Evolutionary conservation across 2,329 filamentous ascomycete species (phyloP).

Genomic region (Cercospora berteroae): DNA sequence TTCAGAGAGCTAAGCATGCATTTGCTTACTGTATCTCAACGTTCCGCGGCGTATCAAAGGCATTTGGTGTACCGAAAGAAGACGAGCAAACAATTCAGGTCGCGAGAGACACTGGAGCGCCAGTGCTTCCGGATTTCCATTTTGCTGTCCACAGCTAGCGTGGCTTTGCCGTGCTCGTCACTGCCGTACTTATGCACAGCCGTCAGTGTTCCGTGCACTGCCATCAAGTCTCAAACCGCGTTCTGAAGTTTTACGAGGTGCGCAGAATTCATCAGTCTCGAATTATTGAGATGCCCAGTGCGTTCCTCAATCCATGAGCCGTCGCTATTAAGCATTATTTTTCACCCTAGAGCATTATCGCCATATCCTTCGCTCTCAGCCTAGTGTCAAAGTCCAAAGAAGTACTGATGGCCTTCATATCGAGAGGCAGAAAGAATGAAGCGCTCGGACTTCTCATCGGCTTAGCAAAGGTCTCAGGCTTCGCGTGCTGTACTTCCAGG

Average conservation of each 20-base stretch:
- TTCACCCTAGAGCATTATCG: not conserved
- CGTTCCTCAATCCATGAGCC: not conserved
- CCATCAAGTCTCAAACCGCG: not conserved
- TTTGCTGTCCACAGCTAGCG: too few relatives aligned
- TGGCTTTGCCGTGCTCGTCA: not conserved
- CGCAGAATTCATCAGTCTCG: not conserved
- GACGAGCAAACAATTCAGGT: too few relatives aligned
- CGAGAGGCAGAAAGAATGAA: slow-evolving; percentile 12
- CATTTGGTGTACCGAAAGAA: too few relatives aligned
- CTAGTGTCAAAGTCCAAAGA: slow-evolving; percentile 4
- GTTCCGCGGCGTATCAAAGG: too few relatives aligned
- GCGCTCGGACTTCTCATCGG: slow-evolving; percentile 3
- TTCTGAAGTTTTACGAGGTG: not conserved
- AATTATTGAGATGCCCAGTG: not conserved
- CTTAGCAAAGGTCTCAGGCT: not conserved
- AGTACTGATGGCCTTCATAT: not conserved
- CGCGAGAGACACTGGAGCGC: too few relatives aligned
- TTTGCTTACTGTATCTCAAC: too few relatives aligned
- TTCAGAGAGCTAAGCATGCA: too few relatives aligned
- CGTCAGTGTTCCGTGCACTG: not conserved
- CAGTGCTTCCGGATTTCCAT: too few relatives aligned
- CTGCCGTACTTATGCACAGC: not conserved
- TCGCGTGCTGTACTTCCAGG: not conserved
- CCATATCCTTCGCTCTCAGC: not conserved
- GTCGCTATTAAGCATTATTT: not conserved